Evolutionary conservation across 83 land plant species (phyloP).

Genomic region (Larix sibirica): DNA sequence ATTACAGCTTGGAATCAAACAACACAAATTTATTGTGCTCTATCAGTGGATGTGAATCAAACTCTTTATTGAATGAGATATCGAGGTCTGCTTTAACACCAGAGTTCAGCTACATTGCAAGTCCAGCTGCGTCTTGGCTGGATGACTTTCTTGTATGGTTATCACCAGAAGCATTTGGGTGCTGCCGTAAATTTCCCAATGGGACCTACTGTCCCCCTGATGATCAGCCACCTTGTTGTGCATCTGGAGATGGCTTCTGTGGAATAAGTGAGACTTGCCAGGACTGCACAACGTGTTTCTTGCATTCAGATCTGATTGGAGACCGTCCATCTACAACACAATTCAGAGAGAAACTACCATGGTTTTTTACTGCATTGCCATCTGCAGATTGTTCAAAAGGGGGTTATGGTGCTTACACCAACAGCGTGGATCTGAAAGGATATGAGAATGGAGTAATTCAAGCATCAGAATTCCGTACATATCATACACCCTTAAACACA

Average conservation of each 20-base stretch:
- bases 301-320: slow-evolving; percentile 67
- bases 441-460: slow-evolving; percentile 76
- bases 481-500: slow-evolving; percentile 92
- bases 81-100: not conserved
- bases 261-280: slow-evolving; percentile 64
- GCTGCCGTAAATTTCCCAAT: slow-evolving; percentile 87
- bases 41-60: slow-evolving; percentile 92
- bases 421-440: slow-evolving; percentile 76
- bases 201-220: slow-evolving; percentile 93
- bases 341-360: slow-evolving; percentile 91
- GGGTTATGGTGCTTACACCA: slow-evolving; percentile 94
- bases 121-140: slow-evolving; percentile 99
- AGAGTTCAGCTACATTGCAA: slow-evolving; percentile 81
- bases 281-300: slow-evolving; percentile 98
- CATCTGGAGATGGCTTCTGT: slow-evolving; percentile 59
- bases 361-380: slow-evolving; percentile 93
- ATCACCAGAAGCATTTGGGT: slow-evolving; percentile 98
- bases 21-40: slow-evolving; percentile 90
- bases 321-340: slow-evolving; percentile 89
- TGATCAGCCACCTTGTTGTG: slow-evolving; percentile 98
- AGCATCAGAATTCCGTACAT: slow-evolving; percentile 93
- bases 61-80: slow-evolving; percentile 94
- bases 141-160: slow-evolving; percentile 97
- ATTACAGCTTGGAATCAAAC: slow-evolving; percentile 77
- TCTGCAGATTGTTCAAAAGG: slow-evolving; percentile 98